phyloP scores from a whole-genome alignment of 2,329 filamentous ascomycete genomes.

The Colletotrichum siamense region DNA sequence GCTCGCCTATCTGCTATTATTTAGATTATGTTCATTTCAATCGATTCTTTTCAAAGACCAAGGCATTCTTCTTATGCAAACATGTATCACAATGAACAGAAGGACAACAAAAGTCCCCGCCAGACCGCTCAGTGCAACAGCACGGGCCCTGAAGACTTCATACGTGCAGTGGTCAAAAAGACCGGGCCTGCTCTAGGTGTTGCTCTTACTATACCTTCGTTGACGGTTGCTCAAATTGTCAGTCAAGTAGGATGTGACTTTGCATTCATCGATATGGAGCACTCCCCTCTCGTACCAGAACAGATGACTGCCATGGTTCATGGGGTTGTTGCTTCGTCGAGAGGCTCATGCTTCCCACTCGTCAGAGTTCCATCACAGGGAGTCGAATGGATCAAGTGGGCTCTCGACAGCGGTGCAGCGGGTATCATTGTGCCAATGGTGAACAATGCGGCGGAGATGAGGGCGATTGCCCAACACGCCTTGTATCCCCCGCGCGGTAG shows the following conservation, averaged over 20 bases:
- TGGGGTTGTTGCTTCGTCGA: background rate
- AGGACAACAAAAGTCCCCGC: background rate
- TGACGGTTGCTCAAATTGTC: background rate
- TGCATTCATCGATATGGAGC: background rate
- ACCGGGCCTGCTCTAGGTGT: background rate
- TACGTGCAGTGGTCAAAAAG: background rate
- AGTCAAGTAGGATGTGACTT: background rate
- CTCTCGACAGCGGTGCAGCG: background rate
- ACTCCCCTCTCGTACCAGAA: background rate
- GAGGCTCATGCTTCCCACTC: background rate
- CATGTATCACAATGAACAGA: background rate
- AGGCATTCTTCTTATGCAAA: background rate
- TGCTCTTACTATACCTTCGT: background rate
- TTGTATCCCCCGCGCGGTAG: background rate
- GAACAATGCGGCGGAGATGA: background rate
- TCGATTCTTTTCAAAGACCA: fast-evolving
- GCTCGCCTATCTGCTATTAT: fast-evolving
- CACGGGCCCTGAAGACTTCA: background rate
- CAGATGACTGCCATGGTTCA: background rate
- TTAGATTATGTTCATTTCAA: background rate
- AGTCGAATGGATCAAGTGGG: background rate
- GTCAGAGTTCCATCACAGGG: background rate
- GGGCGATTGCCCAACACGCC: background rate
- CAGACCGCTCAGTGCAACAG: background rate
- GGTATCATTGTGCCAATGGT: background rate